Base-by-base conservation (phyloP, 176 grass and related monocot genomes). In the Ensete ventricosum region DNA sequence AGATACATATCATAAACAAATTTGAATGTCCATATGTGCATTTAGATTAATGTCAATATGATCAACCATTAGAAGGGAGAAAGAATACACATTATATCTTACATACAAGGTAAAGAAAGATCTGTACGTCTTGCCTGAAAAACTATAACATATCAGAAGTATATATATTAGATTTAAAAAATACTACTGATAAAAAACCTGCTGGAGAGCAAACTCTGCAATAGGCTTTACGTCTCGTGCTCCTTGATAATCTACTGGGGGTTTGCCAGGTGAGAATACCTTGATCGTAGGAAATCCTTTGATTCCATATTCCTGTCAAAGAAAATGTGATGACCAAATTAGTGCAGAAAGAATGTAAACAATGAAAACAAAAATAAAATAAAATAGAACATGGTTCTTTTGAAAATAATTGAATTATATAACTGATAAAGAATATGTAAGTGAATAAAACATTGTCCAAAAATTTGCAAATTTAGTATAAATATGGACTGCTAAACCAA, bases 211-310 rank as follows among this genome's bases (percentile, higher is more conserved):
- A 86, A 92, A 99, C 54, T 99, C 89, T 81, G 86, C 91, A 52
- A 99, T 91, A 70, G 96, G 79, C 73, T 99, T 99, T 73, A 87
- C 91, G 77, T 99, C 96, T 79, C 88, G 90, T 75, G 77, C 96
- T 72, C 96, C 96, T 84, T 91, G 76, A 91, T 99, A 99, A 86
- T 99, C 96, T 25, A 95, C 74, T 84, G 96, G 86, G 55, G 84
- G 84, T 80, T 99, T 99, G 20, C 96, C 96, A 84, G 96, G 96
- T 79, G 69, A 66, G 82, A 99, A 99, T 2, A 86, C 88, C 78
- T 99, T 99, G 69, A 99, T 95, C 71, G 96, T 92, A 81, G 96
- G 96, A 79, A 92, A 99, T 73, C 88, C 96, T 64, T 7, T 80
- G 72, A 99, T 95, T 75, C 96, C 96, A 89, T 95, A 92, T 84